Evolutionary conservation across 2,329 filamentous ascomycete species (phyloP).

Genomic region (Pseudogymnoascus sp.): DNA sequence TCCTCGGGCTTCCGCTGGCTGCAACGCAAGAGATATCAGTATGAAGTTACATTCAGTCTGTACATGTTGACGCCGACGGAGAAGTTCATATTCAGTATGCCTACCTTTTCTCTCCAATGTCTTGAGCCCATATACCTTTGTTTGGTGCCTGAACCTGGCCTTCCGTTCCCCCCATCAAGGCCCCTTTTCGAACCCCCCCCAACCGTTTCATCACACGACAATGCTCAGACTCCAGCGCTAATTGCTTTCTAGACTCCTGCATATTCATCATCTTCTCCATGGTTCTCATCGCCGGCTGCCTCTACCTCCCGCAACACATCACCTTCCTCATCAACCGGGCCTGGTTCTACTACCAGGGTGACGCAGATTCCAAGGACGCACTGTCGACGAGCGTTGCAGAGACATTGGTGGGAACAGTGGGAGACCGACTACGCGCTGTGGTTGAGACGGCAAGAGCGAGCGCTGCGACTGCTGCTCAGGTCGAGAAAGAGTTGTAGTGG

Average conservation of each 20-base stretch:
- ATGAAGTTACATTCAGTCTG: slow-evolving; percentile 89
- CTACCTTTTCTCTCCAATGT: not conserved
- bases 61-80: slow-evolving; percentile 97
- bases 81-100: slow-evolving; percentile 93
- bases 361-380: slow-evolving; percentile 31
- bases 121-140: not conserved
- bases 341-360: slow-evolving; percentile 92
- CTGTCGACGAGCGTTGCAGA: slow-evolving; percentile 18
- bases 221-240: not conserved
- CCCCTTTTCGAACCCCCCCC: slow-evolving; percentile 1
- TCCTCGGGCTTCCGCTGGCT: slow-evolving; percentile 60
- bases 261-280: slow-evolving; percentile 85
- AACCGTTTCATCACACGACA: not conserved
- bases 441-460: slow-evolving; percentile 11
- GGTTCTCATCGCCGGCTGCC: slow-evolving; percentile 73
- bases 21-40: slow-evolving; percentile 90
- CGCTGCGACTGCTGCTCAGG: slow-evolving; percentile 13
- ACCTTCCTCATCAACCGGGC: slow-evolving; percentile 72
- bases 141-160: not conserved
- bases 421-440: slow-evolving; percentile 21
- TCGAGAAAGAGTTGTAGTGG: slow-evolving; percentile 20
- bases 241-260: slow-evolving; percentile 62
- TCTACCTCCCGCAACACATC: slow-evolving; percentile 92
- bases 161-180: not conserved
- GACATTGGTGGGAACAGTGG: slow-evolving; percentile 17